Conservation (phyloP, 345 rosid species). For the Bretschneidera sinensis region DNA sequence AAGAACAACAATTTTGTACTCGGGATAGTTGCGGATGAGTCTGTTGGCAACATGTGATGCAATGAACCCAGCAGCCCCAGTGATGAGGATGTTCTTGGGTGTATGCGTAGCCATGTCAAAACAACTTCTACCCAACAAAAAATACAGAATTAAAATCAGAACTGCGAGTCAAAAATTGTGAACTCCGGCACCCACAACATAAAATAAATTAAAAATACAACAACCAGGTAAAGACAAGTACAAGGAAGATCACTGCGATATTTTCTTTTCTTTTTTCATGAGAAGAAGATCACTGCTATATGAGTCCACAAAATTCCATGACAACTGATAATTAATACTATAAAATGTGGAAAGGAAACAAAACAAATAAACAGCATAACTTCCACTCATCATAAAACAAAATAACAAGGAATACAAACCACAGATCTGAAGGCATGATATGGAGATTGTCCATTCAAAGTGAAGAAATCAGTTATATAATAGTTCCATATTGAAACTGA, state of each 20-base stretch:
- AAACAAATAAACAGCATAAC: too few species aligned
- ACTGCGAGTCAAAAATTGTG: neutral
- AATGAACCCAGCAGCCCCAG: slow-evolving; percentile 88
- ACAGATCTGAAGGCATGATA: neutral
- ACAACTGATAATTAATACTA: neutral
- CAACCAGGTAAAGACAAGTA: too few species aligned
- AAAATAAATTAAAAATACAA: too few species aligned
- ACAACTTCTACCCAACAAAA: slow-evolving; percentile 11
- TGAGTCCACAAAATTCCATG: neutral
- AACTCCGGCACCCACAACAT: neutral
- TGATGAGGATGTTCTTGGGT: slow-evolving; percentile 81
- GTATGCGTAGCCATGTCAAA: slow-evolving; percentile 40
- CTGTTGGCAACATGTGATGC: slow-evolving; percentile 83
- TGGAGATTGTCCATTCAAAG: neutral
- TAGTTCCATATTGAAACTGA: neutral
- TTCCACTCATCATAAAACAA: neutral
- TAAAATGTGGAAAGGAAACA: too few species aligned
- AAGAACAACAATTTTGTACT: slow-evolving; percentile 80
- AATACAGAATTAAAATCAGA: neutral
- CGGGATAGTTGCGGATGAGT: slow-evolving; percentile 65
- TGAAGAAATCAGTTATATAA: too few species aligned
- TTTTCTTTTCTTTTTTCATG: too few species aligned
- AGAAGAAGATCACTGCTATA: too few species aligned
- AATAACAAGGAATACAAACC: neutral
- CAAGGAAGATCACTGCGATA: too few species aligned